These are phyloP conservation scores for Blastobotrys capitulatus DNA, from an alignment of 1,139 yeast genomes.

Conservation along the genomic window DNA sequence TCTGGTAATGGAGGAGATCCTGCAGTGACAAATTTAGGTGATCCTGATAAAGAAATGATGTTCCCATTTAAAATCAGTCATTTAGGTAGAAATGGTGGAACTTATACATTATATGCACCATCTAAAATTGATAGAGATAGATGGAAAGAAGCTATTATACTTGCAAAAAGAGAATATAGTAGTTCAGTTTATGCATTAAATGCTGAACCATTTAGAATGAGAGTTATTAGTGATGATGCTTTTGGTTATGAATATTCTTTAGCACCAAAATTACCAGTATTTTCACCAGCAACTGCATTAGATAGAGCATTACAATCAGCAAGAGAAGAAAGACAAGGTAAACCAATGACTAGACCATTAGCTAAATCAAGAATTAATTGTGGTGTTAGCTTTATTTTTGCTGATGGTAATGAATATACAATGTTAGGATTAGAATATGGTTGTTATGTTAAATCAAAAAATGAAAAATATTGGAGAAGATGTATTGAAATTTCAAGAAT, in stretches of 20 bases:
- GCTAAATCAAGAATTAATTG: slow-evolving; percentile 32
- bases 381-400: slow-evolving; percentile 32
- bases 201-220: slow-evolving; percentile 52
- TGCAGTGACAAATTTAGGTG: slow-evolving; percentile 22
- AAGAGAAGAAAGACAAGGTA: slow-evolving; percentile 16
- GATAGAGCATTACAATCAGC: slow-evolving; percentile 42
- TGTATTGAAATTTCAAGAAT: slow-evolving; percentile 52
- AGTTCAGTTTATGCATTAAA: slow-evolving; percentile 38
- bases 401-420: slow-evolving; percentile 35
- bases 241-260: slow-evolving; percentile 60
- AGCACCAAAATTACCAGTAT: slow-evolving; percentile 56
- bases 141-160: slow-evolving; percentile 55
- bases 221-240: slow-evolving; percentile 50
- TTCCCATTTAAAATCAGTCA: slow-evolving; percentile 46
- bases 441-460: slow-evolving; percentile 36
- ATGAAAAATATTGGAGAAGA: slow-evolving; percentile 47
- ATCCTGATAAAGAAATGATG: slow-evolving; percentile 29
- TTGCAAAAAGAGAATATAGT: slow-evolving; percentile 51
- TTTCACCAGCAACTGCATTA: slow-evolving; percentile 59
- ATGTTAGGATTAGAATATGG: slow-evolving; percentile 45
- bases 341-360: slow-evolving; percentile 28
- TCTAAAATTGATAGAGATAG: slow-evolving; percentile 48
- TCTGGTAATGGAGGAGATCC: slow-evolving; percentile 1
- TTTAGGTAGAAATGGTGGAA: slow-evolving; percentile 45
- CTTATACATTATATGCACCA: slow-evolving; percentile 54